Percentiles rank a stretch among this genome's conserved stretches.
Evolutionary conservation across 2,329 filamentous ascomycete species (phyloP).

Genomic region (Phyllosticta paracitricarpa): DNA sequence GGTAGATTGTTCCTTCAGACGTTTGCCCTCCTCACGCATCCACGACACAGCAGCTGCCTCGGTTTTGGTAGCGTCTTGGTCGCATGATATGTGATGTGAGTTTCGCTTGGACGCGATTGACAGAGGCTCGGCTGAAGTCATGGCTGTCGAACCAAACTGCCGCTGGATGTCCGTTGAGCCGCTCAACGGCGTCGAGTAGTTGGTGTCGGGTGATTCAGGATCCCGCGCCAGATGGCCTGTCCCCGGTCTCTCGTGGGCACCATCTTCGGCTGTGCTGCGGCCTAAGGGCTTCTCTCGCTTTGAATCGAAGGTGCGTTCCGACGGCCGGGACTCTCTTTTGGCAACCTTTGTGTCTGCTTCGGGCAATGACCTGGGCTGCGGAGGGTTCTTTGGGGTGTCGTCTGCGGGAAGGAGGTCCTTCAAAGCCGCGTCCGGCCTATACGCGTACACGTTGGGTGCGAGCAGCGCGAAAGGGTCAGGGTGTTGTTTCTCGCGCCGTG

Average conservation of each 20-base stretch:
- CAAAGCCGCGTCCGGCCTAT: conserved; percentile 18
- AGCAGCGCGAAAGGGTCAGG: conserved; percentile 17
- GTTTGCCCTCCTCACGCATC: conserved; percentile 36
- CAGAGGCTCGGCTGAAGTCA: conserved; percentile 32
- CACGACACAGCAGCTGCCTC: conserved; percentile 32
- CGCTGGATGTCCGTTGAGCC: conserved; percentile 30
- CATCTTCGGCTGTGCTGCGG: conserved; percentile 2
- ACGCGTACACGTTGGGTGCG: conserved; percentile 15
- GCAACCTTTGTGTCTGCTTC: conserved; percentile 16
- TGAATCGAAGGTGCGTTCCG: conserved; percentile 12
- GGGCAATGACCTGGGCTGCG: conserved; percentile 8
- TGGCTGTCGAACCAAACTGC: conserved; percentile 30
- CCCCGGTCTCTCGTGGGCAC: conserved; percentile 15
- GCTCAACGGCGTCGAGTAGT: conserved; percentile 33
- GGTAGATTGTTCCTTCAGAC: conserved; percentile 19
- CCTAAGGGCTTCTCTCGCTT: conserved; percentile 11
- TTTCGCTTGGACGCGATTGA: conserved; percentile 30
- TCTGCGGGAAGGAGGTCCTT: conserved; percentile 19
- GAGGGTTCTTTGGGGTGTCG: conserved; percentile 11
- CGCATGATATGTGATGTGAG: conserved; percentile 25
- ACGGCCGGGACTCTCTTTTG: not conserved
- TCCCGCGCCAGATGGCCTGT: conserved; percentile 16
- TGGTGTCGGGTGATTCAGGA: conserved; percentile 24
- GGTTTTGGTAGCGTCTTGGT: conserved; percentile 21
- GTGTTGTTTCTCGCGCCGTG: conserved; percentile 17